A percentile compares a stretch with the other conserved stretches of the same genome.
Evolutionary conservation across 495 filamentous ascomycete genomes (phyloP).

Genomic region (Penicillium coffeae): DNA sequence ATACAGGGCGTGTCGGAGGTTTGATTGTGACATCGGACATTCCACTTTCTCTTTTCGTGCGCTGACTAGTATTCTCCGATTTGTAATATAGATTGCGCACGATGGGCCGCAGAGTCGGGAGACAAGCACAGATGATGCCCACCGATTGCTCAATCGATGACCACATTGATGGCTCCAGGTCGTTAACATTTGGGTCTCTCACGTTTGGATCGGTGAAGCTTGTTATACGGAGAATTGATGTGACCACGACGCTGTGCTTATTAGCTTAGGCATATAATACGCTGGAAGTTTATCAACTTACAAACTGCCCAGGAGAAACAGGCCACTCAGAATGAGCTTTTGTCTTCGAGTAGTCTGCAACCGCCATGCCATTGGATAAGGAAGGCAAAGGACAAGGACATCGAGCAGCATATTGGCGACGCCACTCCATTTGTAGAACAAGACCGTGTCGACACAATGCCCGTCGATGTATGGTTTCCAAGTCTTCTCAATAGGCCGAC

Average conservation of each 20-base stretch:
- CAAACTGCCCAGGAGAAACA: conserved; percentile 35
- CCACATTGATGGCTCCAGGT: conserved; percentile 38
- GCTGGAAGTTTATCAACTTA: conserved; percentile 9
- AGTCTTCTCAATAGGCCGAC: conserved; percentile 21
- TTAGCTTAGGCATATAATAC: conserved; percentile 2
- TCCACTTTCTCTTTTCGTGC: neutral
- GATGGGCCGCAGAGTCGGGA: conserved; percentile 39
- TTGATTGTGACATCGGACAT: neutral
- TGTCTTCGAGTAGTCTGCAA: conserved; percentile 26
- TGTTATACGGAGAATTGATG: conserved; percentile 19
- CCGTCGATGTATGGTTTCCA: conserved; percentile 20
- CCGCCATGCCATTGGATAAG: conserved; percentile 36
- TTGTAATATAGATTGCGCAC: conserved; percentile 13
- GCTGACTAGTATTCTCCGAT: neutral
- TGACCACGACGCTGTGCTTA: conserved; percentile 21
- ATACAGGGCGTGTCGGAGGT: neutral
- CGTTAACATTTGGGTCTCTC: conserved; percentile 15
- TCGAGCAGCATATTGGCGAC: conserved; percentile 46
- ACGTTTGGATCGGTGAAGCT: conserved; percentile 8
- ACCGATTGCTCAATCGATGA: conserved; percentile 49
- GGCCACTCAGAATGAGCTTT: conserved; percentile 30
- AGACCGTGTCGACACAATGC: conserved; percentile 36
- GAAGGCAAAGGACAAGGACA: conserved; percentile 41
- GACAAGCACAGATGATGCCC: conserved; percentile 48
- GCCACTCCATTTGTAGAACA: conserved; percentile 44